Percentiles rank a stretch among this genome's conserved stretches.
Evolutionary conservation across 176 grass and related monocot genomes (phyloP).

Genomic region (Juncus effusus): DNA sequence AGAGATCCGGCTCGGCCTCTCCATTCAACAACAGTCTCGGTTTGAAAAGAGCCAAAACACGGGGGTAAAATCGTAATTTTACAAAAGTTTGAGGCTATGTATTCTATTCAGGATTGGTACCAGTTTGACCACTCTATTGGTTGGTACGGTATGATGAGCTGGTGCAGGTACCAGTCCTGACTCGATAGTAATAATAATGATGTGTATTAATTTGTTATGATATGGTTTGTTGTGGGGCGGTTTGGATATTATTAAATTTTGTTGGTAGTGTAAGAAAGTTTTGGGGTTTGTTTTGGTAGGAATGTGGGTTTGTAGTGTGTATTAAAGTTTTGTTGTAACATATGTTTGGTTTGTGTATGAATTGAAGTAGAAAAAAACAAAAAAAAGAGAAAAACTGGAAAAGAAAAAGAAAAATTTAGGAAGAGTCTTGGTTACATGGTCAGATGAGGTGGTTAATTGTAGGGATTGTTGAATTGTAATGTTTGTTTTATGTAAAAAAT

Average conservation of each 20-base stretch:
- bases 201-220: slow-evolving; percentile 11
- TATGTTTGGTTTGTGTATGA: slow-evolving; percentile 12
- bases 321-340: slow-evolving; percentile 13
- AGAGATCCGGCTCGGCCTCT: slow-evolving; percentile 66
- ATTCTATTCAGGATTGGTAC: slow-evolving; percentile 30
- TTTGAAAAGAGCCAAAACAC: slow-evolving; percentile 94
- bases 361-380: not conserved
- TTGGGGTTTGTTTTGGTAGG: not conserved
- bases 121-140: slow-evolving; percentile 17
- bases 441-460: too few species aligned
- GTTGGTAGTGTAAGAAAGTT: slow-evolving; percentile 19
- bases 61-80: slow-evolving; percentile 40
- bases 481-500: slow-evolving; percentile 15
- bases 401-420: not conserved
- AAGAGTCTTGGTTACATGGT: slow-evolving; percentile 14
- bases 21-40: slow-evolving; percentile 85
- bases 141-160: slow-evolving; percentile 27
- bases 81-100: slow-evolving; percentile 12
- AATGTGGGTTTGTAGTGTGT: slow-evolving; percentile 6
- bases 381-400: not conserved
- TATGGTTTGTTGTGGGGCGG: slow-evolving; percentile 20
- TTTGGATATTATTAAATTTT: slow-evolving; percentile 23
- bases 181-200: slow-evolving; percentile 5
- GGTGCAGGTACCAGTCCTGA: slow-evolving; percentile 2
- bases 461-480: slow-evolving; percentile 10